Conservation (phyloP, 2,329 filamentous ascomycete genomes). For the Trichophyton schoenleinii region DNA sequence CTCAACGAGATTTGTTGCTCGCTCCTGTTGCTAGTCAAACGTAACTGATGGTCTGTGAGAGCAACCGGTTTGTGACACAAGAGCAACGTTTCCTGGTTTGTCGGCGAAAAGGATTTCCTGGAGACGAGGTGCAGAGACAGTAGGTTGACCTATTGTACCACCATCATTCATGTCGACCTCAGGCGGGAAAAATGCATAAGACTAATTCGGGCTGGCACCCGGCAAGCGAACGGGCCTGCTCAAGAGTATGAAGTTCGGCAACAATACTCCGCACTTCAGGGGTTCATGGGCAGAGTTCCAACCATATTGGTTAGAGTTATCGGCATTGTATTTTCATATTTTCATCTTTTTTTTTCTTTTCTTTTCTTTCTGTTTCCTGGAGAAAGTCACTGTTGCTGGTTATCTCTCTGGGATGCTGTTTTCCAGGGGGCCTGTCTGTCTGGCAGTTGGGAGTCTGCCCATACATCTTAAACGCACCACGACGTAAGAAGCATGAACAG, state of each 20-base stretch:
- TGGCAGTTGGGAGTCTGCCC: background rate
- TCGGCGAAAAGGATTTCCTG: background rate
- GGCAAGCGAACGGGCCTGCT: background rate
- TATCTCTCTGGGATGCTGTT: background rate
- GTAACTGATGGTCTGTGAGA: conserved; percentile 1
- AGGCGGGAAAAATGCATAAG: background rate
- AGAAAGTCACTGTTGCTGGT: background rate
- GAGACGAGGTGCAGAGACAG: background rate
- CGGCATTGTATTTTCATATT: background rate
- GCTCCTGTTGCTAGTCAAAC: background rate
- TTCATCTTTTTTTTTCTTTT: too few relatives aligned
- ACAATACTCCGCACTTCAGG: background rate
- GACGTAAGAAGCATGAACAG: background rate
- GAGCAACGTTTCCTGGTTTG: conserved; percentile 3
- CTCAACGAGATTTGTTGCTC: background rate
- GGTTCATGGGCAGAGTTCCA: background rate
- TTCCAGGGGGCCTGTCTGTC: background rate
- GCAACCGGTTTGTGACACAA: background rate
- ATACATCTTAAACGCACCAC: background rate
- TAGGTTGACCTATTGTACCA: background rate
- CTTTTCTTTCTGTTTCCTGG: background rate
- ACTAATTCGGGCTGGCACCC: conserved; percentile 1
- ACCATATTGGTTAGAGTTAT: background rate
- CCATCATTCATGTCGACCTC: background rate
- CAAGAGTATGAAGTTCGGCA: background rate